phyloP scores from a whole-genome alignment of 2,329 filamentous ascomycete species.

The Penicillium sp. region DNA sequence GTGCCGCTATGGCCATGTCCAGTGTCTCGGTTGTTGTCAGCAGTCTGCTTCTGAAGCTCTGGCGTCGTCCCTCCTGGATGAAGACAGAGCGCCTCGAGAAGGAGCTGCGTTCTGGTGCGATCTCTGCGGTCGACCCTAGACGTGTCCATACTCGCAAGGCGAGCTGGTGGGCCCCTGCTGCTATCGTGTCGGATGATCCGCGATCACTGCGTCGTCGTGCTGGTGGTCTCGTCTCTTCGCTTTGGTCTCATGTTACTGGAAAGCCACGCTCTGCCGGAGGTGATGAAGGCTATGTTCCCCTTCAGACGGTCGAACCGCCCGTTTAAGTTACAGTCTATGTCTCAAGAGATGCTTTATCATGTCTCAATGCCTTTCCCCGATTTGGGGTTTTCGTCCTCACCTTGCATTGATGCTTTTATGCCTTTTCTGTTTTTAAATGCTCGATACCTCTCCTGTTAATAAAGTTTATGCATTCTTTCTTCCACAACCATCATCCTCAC shows the following conservation, averaged over 20 bases:
- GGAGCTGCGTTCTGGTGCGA: conserved; percentile 44
- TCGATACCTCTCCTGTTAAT: conserved; percentile 13
- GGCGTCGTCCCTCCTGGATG: conserved; percentile 86
- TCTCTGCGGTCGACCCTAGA: conserved; percentile 13
- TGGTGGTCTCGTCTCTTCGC: conserved; percentile 16
- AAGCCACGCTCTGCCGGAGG: conserved; percentile 22
- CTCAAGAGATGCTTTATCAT: background rate
- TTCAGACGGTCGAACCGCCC: conserved; percentile 46
- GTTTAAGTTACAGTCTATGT: conserved; percentile 15
- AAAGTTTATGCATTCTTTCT: conserved; percentile 1
- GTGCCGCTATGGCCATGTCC: conserved; percentile 88
- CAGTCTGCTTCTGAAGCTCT: conserved; percentile 81
- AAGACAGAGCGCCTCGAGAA: conserved; percentile 66
- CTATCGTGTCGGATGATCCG: conserved; percentile 22
- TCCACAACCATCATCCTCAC: background rate
- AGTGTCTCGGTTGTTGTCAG: conserved; percentile 87
- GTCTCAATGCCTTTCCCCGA: conserved; percentile 2
- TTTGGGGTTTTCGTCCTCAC: background rate
- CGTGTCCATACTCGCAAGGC: conserved; percentile 19
- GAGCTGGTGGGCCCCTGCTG: conserved; percentile 35
- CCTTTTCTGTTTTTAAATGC: too few species aligned
- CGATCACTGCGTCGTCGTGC: conserved; percentile 21
- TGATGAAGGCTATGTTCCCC: conserved; percentile 48
- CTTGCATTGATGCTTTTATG: conserved; percentile 1
- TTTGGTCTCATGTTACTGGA: conserved; percentile 34